A percentile compares a stretch with the other conserved stretches of the same genome.
Conservation (phyloP, 2,329 filamentous ascomycete species). For the Cytospora chrysosperma region DNA sequence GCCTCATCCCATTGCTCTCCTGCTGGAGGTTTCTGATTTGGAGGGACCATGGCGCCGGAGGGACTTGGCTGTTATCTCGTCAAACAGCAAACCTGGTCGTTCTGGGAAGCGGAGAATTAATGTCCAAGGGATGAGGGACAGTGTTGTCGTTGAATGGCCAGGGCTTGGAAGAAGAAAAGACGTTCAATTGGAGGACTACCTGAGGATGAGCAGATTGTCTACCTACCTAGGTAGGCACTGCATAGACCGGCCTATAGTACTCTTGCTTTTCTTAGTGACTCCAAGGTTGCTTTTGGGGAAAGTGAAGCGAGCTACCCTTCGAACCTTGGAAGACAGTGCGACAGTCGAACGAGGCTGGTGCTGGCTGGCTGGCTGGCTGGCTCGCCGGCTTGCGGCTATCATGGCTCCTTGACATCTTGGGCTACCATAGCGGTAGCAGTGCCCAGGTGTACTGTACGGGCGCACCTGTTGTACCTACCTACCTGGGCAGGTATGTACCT, state of each 20-base stretch:
- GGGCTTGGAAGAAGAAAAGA: not conserved
- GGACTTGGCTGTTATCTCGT: not conserved
- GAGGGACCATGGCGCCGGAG: conserved; percentile 5
- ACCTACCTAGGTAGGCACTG: not conserved
- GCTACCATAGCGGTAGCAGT: not conserved
- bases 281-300: not conserved
- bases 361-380: no score
- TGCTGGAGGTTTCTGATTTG: conserved; percentile 13
- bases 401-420: not conserved
- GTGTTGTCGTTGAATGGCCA: not conserved
- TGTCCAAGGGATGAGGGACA: not conserved
- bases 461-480: no score
- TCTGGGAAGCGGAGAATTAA: not conserved
- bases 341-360: not conserved
- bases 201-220: not conserved
- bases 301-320: not conserved
- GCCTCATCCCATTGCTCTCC: conserved; percentile 47
- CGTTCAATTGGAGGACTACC: not conserved
- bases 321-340: not conserved
- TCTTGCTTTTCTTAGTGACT: not conserved
- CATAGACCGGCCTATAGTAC: not conserved
- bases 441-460: no score
- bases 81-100: not conserved
- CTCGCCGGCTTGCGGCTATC: not conserved
- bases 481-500: no score